Conservation (phyloP, 2,329 filamentous ascomycete species). For the Aspergillus bombycis region DNA sequence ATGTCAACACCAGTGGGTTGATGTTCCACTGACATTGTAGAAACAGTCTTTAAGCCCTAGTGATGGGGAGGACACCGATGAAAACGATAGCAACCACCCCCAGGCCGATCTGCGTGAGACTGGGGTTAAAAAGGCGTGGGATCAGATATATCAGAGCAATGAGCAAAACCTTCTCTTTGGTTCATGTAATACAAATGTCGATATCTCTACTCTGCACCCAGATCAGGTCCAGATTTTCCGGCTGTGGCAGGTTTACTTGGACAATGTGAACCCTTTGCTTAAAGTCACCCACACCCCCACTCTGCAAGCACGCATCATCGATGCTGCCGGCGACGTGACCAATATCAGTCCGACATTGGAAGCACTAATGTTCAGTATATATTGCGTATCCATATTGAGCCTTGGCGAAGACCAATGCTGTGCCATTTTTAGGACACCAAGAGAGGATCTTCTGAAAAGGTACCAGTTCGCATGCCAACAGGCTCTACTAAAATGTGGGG, state of each 20-base stretch:
- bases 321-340: conserved; percentile 59
- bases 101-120: conserved; percentile 34
- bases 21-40: not conserved
- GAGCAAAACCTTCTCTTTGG: conserved; percentile 58
- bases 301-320: conserved; percentile 66
- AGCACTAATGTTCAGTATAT: conserved; percentile 69
- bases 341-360: conserved; percentile 62
- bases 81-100: conserved; percentile 35
- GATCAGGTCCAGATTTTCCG: conserved; percentile 61
- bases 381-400: conserved; percentile 62
- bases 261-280: conserved; percentile 69
- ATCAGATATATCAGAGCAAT: conserved; percentile 45
- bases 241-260: conserved; percentile 69
- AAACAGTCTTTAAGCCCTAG: not conserved
- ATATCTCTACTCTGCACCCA: conserved; percentile 61
- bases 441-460: conserved; percentile 41
- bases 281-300: conserved; percentile 70
- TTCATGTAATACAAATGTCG: conserved; percentile 41
- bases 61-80: not conserved
- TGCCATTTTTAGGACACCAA: conserved; percentile 40
- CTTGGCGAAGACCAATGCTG: conserved; percentile 60
- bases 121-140: conserved; percentile 52
- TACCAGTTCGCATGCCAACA: conserved; percentile 53
- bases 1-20: not conserved
- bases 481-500: conserved; percentile 48